Evolutionary conservation across 192 early-diverging fungal genomes (phyloP), one percentile per base, ranked within the genome.

Genomic region (Umbelopsis sp.): DNA sequence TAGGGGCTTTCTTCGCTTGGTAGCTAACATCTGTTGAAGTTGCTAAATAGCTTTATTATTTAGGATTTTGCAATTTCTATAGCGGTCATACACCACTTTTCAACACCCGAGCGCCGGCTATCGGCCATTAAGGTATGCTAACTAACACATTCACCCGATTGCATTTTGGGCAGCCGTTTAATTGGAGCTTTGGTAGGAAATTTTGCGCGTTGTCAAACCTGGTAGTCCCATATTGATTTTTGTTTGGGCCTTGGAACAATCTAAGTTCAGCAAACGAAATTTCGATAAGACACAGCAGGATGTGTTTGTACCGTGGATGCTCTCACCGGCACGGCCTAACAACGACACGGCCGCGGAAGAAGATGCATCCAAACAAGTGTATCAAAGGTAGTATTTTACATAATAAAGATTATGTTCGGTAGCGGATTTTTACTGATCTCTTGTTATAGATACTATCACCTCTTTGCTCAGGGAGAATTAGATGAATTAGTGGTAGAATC

Each of bases 231-330:
- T 93, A 10, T 79, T 99, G 43, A 88, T 97, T 20, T 98, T 95
- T 86, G 97, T 96, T 1, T 99, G 97, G 97, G 97, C 97, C 20
- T 75, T 98, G 79, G 97, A 99, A 75, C 97, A 99, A 80, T 73
- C 72, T 8, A 81, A 89, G 50, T 88, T 87, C 11, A 80, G 71
- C 25, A 88, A 92, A 56, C 87, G 96, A 4, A 90, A 90, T 72
- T 99, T 96, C 79, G 89, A 93, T 21, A 80, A 78, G 41, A 77
- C 77, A 41, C 77, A 85, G 16, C 96, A 99, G 78, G 97, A 99
- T 74, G 92, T 95, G 0, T 90, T 98, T 83, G 96, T 99, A 1
- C 93, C 94, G 4, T 99, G 97, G 97, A 87, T 87, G 16, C 80
- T 94, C 70, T 88, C 91, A 20, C 85, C 82, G 56, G 62, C 78